Conservation (phyloP, 352 stramenopile genomes). For the Lagenidium sp. region DNA sequence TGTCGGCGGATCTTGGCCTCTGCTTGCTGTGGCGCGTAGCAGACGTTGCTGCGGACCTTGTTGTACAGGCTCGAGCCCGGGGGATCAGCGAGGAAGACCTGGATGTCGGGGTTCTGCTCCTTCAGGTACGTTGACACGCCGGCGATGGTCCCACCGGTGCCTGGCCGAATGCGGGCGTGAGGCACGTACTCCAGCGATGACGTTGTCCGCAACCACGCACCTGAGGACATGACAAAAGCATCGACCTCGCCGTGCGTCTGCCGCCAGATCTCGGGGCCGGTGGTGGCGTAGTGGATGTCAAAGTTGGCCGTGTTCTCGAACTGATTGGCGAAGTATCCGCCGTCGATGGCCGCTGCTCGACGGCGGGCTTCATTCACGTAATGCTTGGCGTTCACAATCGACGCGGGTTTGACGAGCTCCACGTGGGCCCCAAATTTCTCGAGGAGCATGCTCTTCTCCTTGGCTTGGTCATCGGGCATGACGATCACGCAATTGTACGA, state of each 20-base stretch:
- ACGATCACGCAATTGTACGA: conserved; percentile 95
- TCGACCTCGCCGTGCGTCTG: conserved; percentile 90
- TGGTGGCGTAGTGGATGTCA: conserved; percentile 90
- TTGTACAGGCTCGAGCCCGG: conserved; percentile 96
- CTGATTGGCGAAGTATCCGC: conserved; percentile 96
- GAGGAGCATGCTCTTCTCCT: conserved; percentile 85
- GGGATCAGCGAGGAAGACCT: conserved; percentile 95
- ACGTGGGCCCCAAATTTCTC: conserved; percentile 83
- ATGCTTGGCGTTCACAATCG: conserved; percentile 97
- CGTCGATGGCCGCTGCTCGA: conserved; percentile 71
- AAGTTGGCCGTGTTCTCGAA: conserved; percentile 98
- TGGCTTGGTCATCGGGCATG: conserved; percentile 96
- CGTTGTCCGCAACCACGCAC: conserved; percentile 17
- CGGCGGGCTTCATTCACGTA: conserved; percentile 96
- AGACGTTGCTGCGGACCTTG: conserved; percentile 93
- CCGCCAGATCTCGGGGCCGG: conserved; percentile 94
- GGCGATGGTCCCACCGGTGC: conserved; percentile 96
- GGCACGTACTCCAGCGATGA: not conserved
- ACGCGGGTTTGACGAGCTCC: conserved; percentile 82
- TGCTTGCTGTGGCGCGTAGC: conserved; percentile 92
- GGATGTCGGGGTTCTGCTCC: conserved; percentile 69
- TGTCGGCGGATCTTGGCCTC: conserved; percentile 90
- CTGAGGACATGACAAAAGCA: conserved; percentile 97
- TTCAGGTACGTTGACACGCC: conserved; percentile 93
- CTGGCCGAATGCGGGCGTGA: no score